phyloP scores from a whole-genome alignment of 208 protist species.

The Leishmania tropica region DNA sequence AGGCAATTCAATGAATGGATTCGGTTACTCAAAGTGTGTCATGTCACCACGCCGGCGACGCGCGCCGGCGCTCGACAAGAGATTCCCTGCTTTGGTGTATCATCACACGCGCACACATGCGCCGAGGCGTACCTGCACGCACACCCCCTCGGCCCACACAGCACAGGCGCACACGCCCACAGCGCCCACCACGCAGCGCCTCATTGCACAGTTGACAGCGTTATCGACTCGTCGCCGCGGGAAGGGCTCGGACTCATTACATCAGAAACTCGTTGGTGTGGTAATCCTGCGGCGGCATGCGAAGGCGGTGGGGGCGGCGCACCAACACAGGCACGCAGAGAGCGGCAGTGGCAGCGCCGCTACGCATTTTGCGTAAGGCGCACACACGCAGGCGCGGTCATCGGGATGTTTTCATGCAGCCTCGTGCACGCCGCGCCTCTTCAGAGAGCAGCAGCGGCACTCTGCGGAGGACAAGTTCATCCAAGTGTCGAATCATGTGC shows the following conservation, averaged over 20 bases:
- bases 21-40: too few species aligned
- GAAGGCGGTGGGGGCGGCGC: not conserved
- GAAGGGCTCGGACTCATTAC: slow-evolving; percentile 30
- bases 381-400: slow-evolving; percentile 9
- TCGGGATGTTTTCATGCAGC: slow-evolving; percentile 20
- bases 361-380: not conserved
- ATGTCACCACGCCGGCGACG: too few species aligned
- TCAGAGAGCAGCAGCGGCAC: slow-evolving; percentile 3
- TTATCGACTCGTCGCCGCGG: slow-evolving; percentile 5
- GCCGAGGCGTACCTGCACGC: too few species aligned
- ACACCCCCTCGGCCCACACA: too few species aligned
- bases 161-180: too few species aligned
- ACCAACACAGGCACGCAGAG: slow-evolving; percentile 2
- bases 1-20: too few species aligned
- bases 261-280: slow-evolving; percentile 20
- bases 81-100: too few species aligned
- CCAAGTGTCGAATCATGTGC: slow-evolving; percentile 19
- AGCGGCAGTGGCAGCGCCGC: not conserved
- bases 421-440: slow-evolving; percentile 6
- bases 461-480: slow-evolving; percentile 29
- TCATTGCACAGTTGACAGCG: slow-evolving; percentile 6
- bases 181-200: too few species aligned
- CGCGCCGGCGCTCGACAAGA: too few species aligned
- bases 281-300: slow-evolving; percentile 2
- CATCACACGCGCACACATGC: too few species aligned